Percentiles rank a stretch among this genome's conserved stretches.
phyloP scores from a whole-genome alignment of 495 filamentous ascomycete species.

The Cenococcum geophilum region DNA sequence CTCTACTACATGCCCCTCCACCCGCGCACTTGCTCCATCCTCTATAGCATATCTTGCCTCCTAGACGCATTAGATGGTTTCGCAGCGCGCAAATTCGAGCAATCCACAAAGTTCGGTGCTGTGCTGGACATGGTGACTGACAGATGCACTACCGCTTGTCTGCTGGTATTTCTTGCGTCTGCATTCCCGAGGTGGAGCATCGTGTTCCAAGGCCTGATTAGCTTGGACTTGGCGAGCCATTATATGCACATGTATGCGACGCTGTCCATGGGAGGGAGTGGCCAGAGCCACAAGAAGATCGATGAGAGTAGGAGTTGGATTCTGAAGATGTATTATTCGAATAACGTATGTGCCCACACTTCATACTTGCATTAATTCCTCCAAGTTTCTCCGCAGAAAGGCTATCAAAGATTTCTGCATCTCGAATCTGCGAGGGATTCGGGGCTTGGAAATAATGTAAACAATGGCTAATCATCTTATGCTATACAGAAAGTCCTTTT shows the following conservation, averaged over 20 bases:
- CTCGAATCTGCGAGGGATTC: slow-evolving; percentile 2
- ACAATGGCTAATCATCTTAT: slow-evolving; percentile 11
- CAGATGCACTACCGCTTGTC: slow-evolving; percentile 87
- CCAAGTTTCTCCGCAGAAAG: background rate
- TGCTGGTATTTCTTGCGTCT: slow-evolving; percentile 86
- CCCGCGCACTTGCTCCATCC: slow-evolving; percentile 82
- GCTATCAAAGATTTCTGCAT: background rate
- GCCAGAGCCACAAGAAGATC: slow-evolving; percentile 88
- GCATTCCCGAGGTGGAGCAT: slow-evolving; percentile 90
- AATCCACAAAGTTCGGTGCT: slow-evolving; percentile 89
- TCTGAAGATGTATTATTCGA: slow-evolving; percentile 92
- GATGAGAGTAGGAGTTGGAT: slow-evolving; percentile 71
- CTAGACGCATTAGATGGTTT: slow-evolving; percentile 91
- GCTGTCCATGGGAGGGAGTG: slow-evolving; percentile 67
- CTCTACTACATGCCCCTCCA: slow-evolving; percentile 99
- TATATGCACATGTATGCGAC: slow-evolving; percentile 99
- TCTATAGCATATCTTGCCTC: slow-evolving; percentile 88
- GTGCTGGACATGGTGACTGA: slow-evolving; percentile 97
- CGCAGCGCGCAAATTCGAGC: slow-evolving; percentile 79
- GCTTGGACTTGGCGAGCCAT: slow-evolving; percentile 86
- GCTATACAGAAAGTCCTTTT: slow-evolving; percentile 74
- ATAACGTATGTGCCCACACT: slow-evolving; percentile 61
- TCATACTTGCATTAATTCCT: slow-evolving; percentile 1
- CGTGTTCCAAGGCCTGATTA: slow-evolving; percentile 87
- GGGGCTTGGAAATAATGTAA: background rate